Evolutionary conservation across 1,284 basidiomycete species (phyloP), one percentile per base, ranked within the genome.

Genomic region (Schizopora paradoxa): DNA sequence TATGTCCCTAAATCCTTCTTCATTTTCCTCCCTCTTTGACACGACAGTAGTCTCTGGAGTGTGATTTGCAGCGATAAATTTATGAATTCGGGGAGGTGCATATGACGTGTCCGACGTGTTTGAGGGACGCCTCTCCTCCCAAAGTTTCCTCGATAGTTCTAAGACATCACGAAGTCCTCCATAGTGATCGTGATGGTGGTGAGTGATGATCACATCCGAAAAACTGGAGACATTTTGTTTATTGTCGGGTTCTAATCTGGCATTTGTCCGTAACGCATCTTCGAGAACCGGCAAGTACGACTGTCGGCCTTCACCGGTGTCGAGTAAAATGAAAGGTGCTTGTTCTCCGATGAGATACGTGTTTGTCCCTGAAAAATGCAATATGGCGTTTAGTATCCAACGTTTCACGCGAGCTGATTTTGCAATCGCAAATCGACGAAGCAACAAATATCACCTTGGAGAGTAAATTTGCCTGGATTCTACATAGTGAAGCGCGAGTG

Each of bases 391-490:
- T 10, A 6, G 33, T 29, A 43, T 14, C n/a, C n/a, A 35, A 5
- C 26, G 19, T 11, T 8, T 28, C 13, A 46, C 5, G n/a, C 27
- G n/a, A 27, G 48, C 47, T 27, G 1, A 4, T 25, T 19, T 28
- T n/a, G 47, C 32, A 45, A 78, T n/a, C n/a, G n/a, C n/a, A n/a
- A n/a, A n/a, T n/a, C n/a, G n/a, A n/a, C n/a, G n/a, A n/a, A n/a
- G n/a, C n/a, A n/a, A n/a, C n/a, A n/a, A n/a, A n/a, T n/a, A n/a
- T n/a, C n/a, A n/a, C 90, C 92, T 73, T 95, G 90, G 1, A 97
- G 72, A 0, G 93, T 95, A 64, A 91, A 94, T 52, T 87, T 82
- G 3, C 91, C 88, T 5, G 92, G 91, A 58, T 96, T 96, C 79
- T 94, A 48, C 28, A 41, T 27, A 23, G 35, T 26, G 26, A 11